Base-by-base conservation (phyloP, 352 stramenopile species). In the Globisporangium emineosum region DNA sequence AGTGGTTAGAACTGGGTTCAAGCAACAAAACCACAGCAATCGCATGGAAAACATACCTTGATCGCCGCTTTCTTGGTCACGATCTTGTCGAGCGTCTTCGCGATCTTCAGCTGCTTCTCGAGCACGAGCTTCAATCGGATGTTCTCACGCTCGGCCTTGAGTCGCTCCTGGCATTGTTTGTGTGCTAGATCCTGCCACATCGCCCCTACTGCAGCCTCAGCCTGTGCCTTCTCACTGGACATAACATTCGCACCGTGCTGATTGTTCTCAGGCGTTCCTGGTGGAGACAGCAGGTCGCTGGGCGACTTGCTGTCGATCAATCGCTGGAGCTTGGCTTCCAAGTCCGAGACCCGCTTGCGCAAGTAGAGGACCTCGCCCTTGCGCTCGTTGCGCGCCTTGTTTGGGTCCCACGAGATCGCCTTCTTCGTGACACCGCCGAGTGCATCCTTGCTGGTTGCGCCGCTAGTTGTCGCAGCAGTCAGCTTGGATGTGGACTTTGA, bases 101-200 rank as follows among this genome's bases (percentile, higher is more conserved):
- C 67, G 50, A 83, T 53, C 57, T 85, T 77, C 54, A 81, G 68
- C 66, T 86, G 77, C 1, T 69, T 75, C 56, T 84, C 77, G 5
- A 89, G 67, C 32, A 83, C 73, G 0, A 75, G 61, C 55, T 84
- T 87, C 8, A 89, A 64, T 6, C 73, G 73, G 3, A 70, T 71
- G 56, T 88, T 86, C 65, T 89, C 77, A 5, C 69, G 71, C 61
- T 86, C 75, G 1, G 72, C 35, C 23, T 29, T 21, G 35, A 42
- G 21, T 29, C 32, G 52, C 43, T 55, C n/a, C 21, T 37, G 17
- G 7, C 29, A 51, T 27, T 60, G 50, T 3, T 27, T 25, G 27
- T 23, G 19, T 7, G 60, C 40, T 10, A 65, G 29, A 13, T 57
- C 59, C 4, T 42, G 45, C 59, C 59, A 64, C 51, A 61, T 56